Conservation (phyloP, 169 alveolate species). For the Hepatocystis sp. region DNA sequence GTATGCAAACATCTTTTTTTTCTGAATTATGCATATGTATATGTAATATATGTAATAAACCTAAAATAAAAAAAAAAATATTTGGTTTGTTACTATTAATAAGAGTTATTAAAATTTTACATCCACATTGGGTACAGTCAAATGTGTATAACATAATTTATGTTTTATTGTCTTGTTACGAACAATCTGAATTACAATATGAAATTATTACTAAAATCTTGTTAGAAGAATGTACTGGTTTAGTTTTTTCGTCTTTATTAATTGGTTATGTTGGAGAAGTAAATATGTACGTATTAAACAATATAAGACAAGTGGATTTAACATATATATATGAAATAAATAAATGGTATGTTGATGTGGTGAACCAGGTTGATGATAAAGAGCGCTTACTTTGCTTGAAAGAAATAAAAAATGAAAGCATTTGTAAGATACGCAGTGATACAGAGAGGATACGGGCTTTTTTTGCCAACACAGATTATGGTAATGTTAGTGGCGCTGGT, state of each 20-base stretch:
- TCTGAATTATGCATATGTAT: constrained; percentile 42
- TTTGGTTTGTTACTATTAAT: constrained; percentile 63
- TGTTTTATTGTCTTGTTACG: constrained; percentile 30
- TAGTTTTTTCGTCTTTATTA: constrained; percentile 35
- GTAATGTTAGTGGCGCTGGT: too few relatives aligned
- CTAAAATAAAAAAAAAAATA: constrained; percentile 56
- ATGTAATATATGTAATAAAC: constrained; percentile 40
- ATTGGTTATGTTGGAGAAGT: constrained; percentile 68
- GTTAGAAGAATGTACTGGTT: constrained; percentile 48
- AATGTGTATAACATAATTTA: constrained; percentile 29
- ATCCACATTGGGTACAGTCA: constrained; percentile 50
- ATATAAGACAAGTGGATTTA: not conserved
- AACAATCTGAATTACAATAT: constrained; percentile 31
- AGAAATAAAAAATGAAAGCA: not conserved
- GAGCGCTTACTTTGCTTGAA: not conserved
- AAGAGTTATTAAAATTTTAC: constrained; percentile 55
- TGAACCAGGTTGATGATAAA: not conserved
- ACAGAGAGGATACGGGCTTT: constrained; percentile 5
- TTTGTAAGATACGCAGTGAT: constrained; percentile 6
- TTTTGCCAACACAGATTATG: not conserved
- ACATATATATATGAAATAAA: constrained; percentile 19
- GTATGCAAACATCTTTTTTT: constrained; percentile 34
- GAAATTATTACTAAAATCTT: constrained; percentile 11
- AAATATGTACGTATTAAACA: constrained; percentile 49
- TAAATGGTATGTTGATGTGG: not conserved